Conservation (phyloP, 306 rosid genomes). For the Cicer cuneatum region DNA sequence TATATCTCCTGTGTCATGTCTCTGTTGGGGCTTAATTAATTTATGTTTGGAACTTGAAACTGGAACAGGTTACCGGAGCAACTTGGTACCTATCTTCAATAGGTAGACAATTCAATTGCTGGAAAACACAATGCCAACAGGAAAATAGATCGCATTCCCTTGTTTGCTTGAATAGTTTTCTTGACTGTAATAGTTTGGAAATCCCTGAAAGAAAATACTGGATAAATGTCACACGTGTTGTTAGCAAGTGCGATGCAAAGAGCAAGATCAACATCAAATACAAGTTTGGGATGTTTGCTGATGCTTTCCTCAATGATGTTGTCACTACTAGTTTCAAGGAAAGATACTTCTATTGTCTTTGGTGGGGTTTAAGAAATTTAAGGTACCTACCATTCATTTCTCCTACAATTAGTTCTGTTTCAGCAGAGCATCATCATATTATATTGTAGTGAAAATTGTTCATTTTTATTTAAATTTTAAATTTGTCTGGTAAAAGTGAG, state of each 20-base stretch:
- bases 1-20: too few species aligned
- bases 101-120: slow-evolving; percentile 80
- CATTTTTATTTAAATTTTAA: slow-evolving; percentile 1
- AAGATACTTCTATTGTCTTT: slow-evolving; percentile 67
- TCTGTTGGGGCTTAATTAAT: background rate
- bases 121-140: slow-evolving; percentile 58
- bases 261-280: slow-evolving; percentile 50
- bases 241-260: slow-evolving; percentile 58
- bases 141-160: slow-evolving; percentile 54
- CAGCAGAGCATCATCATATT: background rate
- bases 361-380: slow-evolving; percentile 70
- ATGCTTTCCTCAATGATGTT: slow-evolving; percentile 71
- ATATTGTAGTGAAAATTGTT: background rate
- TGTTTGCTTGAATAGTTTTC: slow-evolving; percentile 62
- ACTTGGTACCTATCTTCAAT: slow-evolving; percentile 79
- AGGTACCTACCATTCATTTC: slow-evolving; percentile 56
- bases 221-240: slow-evolving; percentile 65
- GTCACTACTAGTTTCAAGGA: slow-evolving; percentile 59
- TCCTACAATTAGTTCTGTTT: background rate
- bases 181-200: slow-evolving; percentile 61
- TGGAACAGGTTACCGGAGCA: slow-evolving; percentile 71
- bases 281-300: slow-evolving; percentile 81
- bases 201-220: slow-evolving; percentile 62
- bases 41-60: slow-evolving; percentile 7
- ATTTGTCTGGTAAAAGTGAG: background rate